These are phyloP conservation scores for Fagopyrum tataricum DNA, from an alignment of 148 eudicot genomes.

Conservation along the genomic window DNA sequence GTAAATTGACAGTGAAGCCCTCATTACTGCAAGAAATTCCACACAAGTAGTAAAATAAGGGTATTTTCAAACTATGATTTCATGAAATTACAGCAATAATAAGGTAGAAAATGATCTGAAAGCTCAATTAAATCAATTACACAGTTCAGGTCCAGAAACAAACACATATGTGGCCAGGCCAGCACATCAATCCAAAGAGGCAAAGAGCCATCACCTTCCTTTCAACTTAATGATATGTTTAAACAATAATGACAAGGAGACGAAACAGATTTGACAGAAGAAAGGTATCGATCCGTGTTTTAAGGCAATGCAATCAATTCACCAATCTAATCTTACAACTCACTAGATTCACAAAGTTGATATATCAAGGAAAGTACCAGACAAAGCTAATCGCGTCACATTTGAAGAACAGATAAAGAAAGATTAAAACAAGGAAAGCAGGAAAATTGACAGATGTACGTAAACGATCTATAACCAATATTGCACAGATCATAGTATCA, in stretches of 20 bases:
- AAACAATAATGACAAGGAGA: background rate
- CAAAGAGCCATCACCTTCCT: background rate
- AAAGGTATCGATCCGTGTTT: background rate
- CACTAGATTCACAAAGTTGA: background rate
- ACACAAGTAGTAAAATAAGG: background rate
- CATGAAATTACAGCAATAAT: background rate
- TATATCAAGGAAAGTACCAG: background rate
- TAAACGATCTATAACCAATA: background rate
- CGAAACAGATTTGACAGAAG: background rate
- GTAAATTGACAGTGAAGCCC: slow-evolving; percentile 6
- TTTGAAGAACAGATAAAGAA: background rate
- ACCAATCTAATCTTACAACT: background rate
- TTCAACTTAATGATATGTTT: background rate
- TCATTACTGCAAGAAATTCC: background rate
- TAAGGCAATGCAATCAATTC: background rate
- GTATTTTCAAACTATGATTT: background rate
- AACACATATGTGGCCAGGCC: slow-evolving; percentile 6
- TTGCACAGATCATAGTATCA: slow-evolving; percentile 1
- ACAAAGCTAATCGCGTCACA: background rate
- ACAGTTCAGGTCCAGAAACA: background rate
- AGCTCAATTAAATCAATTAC: slow-evolving; percentile 7
- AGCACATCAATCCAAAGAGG: background rate
- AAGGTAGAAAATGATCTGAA: background rate
- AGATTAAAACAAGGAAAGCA: background rate
- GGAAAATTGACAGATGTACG: background rate